Evolutionary conservation across 2,329 filamentous ascomycete species (phyloP).

Genomic region (Botrytis aclada): DNA sequence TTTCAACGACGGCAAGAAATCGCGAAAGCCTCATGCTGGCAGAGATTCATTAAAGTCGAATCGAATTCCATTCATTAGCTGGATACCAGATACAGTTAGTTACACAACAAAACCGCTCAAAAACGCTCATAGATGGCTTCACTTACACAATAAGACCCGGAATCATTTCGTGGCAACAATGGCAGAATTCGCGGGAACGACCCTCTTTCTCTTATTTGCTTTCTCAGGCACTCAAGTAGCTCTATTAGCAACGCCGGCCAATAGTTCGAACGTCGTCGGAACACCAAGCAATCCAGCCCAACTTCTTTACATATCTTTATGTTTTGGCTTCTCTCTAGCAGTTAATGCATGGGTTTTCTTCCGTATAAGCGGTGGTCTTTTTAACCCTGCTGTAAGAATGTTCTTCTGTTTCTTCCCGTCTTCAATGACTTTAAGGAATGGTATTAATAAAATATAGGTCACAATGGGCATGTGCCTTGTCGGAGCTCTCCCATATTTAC

Average conservation of each 20-base stretch:
- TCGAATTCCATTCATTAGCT: slow-evolving; percentile 22
- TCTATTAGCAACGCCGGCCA: slow-evolving; percentile 31
- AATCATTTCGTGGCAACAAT: slow-evolving; percentile 24
- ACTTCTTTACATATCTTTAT: slow-evolving; percentile 36
- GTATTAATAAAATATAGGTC: slow-evolving; percentile 24
- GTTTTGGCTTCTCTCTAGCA: slow-evolving; percentile 40
- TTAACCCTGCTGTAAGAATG: slow-evolving; percentile 45
- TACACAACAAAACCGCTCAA: neutral
- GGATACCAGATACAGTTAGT: slow-evolving; percentile 26
- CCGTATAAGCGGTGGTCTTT: slow-evolving; percentile 49
- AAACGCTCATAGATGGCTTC: slow-evolving; percentile 19
- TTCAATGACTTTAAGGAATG: slow-evolving; percentile 42
- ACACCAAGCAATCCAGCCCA: slow-evolving; percentile 42
- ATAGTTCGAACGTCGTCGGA: slow-evolving; percentile 40
- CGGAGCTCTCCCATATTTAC: slow-evolving; percentile 37
- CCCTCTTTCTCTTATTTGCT: slow-evolving; percentile 33
- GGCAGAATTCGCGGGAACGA: slow-evolving; percentile 31
- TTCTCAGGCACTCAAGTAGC: slow-evolving; percentile 32
- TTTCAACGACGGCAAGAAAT: slow-evolving; percentile 22
- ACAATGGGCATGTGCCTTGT: slow-evolving; percentile 41
- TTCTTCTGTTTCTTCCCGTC: neutral
- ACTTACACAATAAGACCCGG: slow-evolving; percentile 17
- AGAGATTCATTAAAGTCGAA: slow-evolving; percentile 28
- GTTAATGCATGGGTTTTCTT: slow-evolving; percentile 57
- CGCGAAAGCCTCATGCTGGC: slow-evolving; percentile 14